A percentile compares a stretch with the other conserved stretches of the same genome.
phyloP scores from a whole-genome alignment of 371 early-diverging fungal species.

The Homolaphlyctis polyrhiza region DNA sequence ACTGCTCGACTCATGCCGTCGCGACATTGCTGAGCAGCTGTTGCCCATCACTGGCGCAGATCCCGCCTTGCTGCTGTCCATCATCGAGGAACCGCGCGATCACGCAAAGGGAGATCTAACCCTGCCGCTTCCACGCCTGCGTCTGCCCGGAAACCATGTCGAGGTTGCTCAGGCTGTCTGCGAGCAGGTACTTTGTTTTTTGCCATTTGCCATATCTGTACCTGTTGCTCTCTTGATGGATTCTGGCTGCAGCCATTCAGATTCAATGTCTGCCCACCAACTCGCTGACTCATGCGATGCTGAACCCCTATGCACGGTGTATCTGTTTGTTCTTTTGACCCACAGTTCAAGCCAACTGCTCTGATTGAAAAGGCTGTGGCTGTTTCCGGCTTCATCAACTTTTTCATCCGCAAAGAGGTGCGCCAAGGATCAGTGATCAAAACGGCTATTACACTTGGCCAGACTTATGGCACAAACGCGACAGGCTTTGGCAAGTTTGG shows the following conservation, averaged over 20 bases:
- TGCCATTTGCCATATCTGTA: no score
- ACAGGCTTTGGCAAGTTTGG: conserved; percentile 35
- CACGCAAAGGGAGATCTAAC: conserved; percentile 25
- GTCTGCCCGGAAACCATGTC: conserved; percentile 80
- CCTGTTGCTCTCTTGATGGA: no score
- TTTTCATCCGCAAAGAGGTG: conserved; percentile 61
- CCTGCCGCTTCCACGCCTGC: conserved; percentile 78
- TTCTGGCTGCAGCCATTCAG: no score
- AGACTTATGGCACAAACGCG: conserved; percentile 29
- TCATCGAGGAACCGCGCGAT: conserved; percentile 29
- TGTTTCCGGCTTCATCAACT: conserved; percentile 82
- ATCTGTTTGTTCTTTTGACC: not conserved
- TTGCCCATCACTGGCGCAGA: conserved; percentile 13
- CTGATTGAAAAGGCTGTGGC: conserved; percentile 53
- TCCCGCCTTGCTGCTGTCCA: conserved; percentile 6
- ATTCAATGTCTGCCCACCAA: no score
- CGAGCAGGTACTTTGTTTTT: no score
- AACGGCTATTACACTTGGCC: conserved; percentile 12
- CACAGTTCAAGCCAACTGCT: conserved; percentile 58
- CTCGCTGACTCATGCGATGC: no score
- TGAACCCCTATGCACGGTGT: no score
- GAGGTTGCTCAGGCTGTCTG: no score
- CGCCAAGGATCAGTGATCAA: conserved; percentile 35
- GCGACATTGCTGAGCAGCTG: conserved; percentile 26
- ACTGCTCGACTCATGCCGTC: conserved; percentile 24